Base-by-base conservation (phyloP, 164 flowering plant genomes). In the Platanus orientalis region DNA sequence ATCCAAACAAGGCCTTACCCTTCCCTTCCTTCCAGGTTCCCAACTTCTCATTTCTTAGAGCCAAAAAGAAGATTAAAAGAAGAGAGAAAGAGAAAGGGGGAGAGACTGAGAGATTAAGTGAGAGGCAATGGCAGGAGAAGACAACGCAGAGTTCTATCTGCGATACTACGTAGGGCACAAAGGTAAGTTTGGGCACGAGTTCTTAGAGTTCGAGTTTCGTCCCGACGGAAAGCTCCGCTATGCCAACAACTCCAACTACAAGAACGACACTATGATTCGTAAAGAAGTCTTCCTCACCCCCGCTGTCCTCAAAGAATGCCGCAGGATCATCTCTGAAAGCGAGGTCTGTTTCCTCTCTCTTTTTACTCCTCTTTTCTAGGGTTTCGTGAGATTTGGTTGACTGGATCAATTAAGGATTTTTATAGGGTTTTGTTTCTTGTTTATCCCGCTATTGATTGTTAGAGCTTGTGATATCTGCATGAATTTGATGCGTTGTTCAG, bases 171-270 rank as follows among this genome's bases (percentile, higher is more conserved):
- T 89, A 0, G 97, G 96, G 0, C 97, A 89, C 88, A 92, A 87
- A 71, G 97, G 96, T 0, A 89, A 89, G 70, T 89, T 89, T 65
- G 97, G 97, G 0, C 97, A 93, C 77, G 98, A 90, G 81, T 93
- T 93, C 72, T 57, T 90, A 57, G 98, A 93, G 79, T 90, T 90
- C 73, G 96, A 93, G 83, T 93, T 93, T 71, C 67, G 92, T 32
- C 92, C 93, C 21, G 96, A 92, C 40, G 96, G 98, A 12, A 90
- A 90, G 84, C 96, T 90, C 55, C 84, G 96, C 0, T 90, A 90
- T 30, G 94, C 98, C 54, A 90, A 93, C 83, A 93, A 93, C 76
- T 93, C 96, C 74, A 93, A 93, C 81, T 93, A 93, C 87, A 93
- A 88, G 73, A 93, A 90, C 82, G 97, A 93, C 67, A 90, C 90